Evolutionary conservation across 2,329 filamentous ascomycete genomes (phyloP).

Genomic region (Paecilomyces sp.): DNA sequence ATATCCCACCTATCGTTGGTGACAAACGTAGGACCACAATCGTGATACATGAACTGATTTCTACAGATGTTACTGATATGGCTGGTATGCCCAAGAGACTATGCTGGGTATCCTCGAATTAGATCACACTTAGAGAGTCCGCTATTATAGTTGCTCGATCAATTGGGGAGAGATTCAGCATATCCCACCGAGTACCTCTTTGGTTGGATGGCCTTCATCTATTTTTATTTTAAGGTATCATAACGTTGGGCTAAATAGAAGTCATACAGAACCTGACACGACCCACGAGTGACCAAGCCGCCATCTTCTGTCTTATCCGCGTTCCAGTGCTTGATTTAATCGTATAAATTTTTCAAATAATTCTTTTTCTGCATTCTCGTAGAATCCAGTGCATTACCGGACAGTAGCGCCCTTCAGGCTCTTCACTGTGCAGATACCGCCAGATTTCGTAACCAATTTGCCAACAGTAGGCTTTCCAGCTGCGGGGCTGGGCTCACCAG

Average conservation of each 20-base stretch:
- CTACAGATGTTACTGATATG: neutral
- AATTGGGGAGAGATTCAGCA: neutral
- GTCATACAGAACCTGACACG: neutral
- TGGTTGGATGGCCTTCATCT: neutral
- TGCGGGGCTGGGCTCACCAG: slow-evolving; percentile 52
- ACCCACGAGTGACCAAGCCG: neutral
- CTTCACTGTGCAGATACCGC: slow-evolving; percentile 76
- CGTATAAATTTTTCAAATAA: neutral
- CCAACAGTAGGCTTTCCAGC: slow-evolving; percentile 46
- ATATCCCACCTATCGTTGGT: neutral
- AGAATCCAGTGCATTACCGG: slow-evolving; percentile 49
- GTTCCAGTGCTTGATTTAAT: neutral
- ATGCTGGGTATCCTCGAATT: too few relatives aligned
- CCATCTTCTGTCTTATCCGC: neutral
- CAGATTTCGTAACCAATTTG: slow-evolving; percentile 65
- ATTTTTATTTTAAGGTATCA: neutral
- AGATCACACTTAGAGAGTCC: neutral
- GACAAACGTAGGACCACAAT: neutral
- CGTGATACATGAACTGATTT: neutral
- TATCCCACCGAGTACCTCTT: neutral
- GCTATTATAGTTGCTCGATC: neutral
- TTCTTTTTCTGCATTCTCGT: neutral
- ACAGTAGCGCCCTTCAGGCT: slow-evolving; percentile 74
- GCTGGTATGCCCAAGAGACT: too few relatives aligned
- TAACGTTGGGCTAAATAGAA: neutral